Evolutionary conservation across 2,329 filamentous ascomycete species (phyloP).

Genomic region (Teratosphaeria pseudoeucalypti): DNA sequence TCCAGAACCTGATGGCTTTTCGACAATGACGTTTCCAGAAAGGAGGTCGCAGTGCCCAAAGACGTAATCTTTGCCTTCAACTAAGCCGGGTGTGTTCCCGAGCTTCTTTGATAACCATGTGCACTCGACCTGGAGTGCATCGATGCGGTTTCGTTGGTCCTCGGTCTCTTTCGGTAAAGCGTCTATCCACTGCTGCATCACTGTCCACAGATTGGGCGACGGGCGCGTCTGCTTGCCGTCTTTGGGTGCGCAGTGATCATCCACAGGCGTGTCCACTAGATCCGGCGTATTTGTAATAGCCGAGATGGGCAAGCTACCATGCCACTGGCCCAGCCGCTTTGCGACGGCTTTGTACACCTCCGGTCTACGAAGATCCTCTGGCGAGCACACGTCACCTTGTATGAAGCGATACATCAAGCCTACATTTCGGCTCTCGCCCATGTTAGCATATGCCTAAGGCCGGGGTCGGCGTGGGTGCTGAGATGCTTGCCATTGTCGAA

Average conservation of each 20-base stretch:
- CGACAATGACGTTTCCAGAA: conserved; percentile 89
- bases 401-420: conserved; percentile 83
- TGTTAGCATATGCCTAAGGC: not conserved
- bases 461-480: not conserved
- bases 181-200: conserved; percentile 90
- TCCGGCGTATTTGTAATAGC: conserved; percentile 34
- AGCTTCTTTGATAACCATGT: conserved; percentile 58
- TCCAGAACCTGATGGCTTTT: conserved; percentile 30
- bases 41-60: conserved; percentile 94
- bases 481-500: conserved; percentile 68
- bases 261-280: conserved; percentile 11
- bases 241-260: conserved; percentile 13
- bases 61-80: conserved; percentile 64
- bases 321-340: conserved; percentile 80
- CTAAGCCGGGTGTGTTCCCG: conserved; percentile 63
- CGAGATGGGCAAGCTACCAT: conserved; percentile 56
- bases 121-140: conserved; percentile 63
- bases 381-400: conserved; percentile 65
- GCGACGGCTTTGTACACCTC: conserved; percentile 76
- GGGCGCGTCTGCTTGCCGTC: conserved; percentile 47
- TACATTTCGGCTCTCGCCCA: not conserved
- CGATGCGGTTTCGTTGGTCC: conserved; percentile 56
- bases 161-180: conserved; percentile 68
- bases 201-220: conserved; percentile 84
- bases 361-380: conserved; percentile 66